A percentile compares a stretch with the other conserved stretches of the same genome.
Conservation (phyloP, 768 basidiomycete species). For the Suillus plorans region DNA sequence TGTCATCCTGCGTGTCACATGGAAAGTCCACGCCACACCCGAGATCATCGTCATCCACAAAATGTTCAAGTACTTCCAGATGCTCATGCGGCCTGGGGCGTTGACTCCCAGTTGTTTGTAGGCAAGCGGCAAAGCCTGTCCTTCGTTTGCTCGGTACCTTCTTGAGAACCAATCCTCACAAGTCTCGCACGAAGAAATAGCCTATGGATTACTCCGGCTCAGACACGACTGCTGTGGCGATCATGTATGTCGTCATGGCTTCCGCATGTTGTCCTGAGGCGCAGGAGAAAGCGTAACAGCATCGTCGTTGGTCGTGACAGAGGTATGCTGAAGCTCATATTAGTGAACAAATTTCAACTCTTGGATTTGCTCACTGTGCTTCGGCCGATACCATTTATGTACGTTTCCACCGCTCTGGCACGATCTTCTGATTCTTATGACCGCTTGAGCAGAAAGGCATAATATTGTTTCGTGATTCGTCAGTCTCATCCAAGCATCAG, state of each 20-base stretch:
- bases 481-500: no score
- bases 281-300: conserved; percentile 49
- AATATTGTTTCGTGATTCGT: no score
- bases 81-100: conserved; percentile 35
- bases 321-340: conserved; percentile 11
- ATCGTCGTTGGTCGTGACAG: conserved; percentile 45
- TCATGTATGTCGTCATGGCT: conserved; percentile 55
- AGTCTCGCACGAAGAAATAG: conserved; percentile 56
- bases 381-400: conserved; percentile 66
- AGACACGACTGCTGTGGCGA: conserved; percentile 62
- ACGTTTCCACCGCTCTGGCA: conserved; percentile 7
- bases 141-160: conserved; percentile 56
- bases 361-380: conserved; percentile 63
- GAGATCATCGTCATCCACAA: conserved; percentile 34
- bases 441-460: conserved; percentile 25
- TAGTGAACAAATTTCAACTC: conserved; percentile 11
- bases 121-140: conserved; percentile 23
- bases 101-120: conserved; percentile 8
- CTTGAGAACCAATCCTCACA: conserved; percentile 53
- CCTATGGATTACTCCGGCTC: conserved; percentile 62
- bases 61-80: conserved; percentile 35
- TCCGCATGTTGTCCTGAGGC: conserved; percentile 56
- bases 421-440: background rate
- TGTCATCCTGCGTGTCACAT: conserved; percentile 34
- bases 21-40: conserved; percentile 32